phyloP scores from a whole-genome alignment of 306 rosid species.

The Malus sieversii region DNA sequence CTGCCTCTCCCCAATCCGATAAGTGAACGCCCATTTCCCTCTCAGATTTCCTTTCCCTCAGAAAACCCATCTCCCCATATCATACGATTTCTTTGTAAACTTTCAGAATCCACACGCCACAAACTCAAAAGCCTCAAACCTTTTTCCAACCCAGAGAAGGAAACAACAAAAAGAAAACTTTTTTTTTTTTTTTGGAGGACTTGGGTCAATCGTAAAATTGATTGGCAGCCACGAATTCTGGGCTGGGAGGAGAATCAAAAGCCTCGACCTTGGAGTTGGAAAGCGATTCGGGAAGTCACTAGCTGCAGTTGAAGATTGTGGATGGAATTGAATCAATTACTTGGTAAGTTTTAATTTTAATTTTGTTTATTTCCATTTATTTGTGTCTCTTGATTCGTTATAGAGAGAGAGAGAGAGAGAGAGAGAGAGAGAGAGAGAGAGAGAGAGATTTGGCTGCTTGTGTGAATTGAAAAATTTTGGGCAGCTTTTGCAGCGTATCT shows the following conservation, averaged over 20 bases:
- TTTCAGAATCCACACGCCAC: neutral
- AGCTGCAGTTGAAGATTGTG: slow-evolving; percentile 7
- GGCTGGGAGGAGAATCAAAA: neutral
- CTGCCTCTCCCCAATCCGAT: slow-evolving; percentile 19
- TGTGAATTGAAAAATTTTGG: slow-evolving; percentile 24
- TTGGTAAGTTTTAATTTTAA: slow-evolving; percentile 15
- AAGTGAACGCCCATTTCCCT: neutral
- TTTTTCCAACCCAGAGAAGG: neutral
- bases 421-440: neutral
- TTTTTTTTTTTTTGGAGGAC: neutral
- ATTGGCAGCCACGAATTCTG: slow-evolving; percentile 14
- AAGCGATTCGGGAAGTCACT: slow-evolving; percentile 30
- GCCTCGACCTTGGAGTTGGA: slow-evolving; percentile 19
- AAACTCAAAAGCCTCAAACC: neutral
- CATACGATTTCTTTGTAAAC: neutral
- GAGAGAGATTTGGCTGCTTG: slow-evolving; percentile 21
- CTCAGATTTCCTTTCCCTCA: neutral
- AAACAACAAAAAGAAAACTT: neutral
- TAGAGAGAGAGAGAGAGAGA: neutral
- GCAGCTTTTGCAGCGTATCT: neutral
- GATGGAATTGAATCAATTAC: slow-evolving; percentile 25
- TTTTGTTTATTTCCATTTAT: neutral
- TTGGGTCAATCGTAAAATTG: neutral
- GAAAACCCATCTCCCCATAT: neutral
- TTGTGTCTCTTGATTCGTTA: slow-evolving; percentile 33